Base-by-base conservation (phyloP, 306 rosid genomes). In the Acacia confusa region DNA sequence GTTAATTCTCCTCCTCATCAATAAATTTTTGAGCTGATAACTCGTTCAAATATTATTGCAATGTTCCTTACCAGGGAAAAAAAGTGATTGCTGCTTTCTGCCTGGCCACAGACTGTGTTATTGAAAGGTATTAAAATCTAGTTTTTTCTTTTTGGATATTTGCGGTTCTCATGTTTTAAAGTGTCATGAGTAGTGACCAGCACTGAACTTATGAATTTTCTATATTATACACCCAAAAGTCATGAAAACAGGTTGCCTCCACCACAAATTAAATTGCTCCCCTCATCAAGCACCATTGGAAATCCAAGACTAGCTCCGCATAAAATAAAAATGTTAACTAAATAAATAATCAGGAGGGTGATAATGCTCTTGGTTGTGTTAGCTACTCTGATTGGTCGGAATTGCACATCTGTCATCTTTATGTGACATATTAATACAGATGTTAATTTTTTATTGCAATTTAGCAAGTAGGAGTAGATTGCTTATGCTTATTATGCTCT, bases 11-110 rank as follows among this genome's bases (percentile, higher is more conserved):
- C 7, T 87, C 79, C 44, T 84, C 79, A 74, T 87, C 53, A 75
- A 45, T 85, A 84, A 87, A 84, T 10, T 81, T 71, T 84, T 70
- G 85, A 78, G 74, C 84, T 70, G 85, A 87, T 57, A 38, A 67
- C 77, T 67, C 45, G 43, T 19, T 58, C 77, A 81, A 64, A 81
- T 71, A 70, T 28, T 61, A 75, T 70, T 40, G 70, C 82, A 28
- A 78, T 68, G 75, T 75, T 57, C n/a, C 80, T 66, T 65, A 63
- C 70, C 72, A 38, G 76, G 74, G 74, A 7, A 69, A 50, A 32
- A 74, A 70, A 61, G 52, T 22, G 27, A 65, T 79, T 75, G 78
- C 74, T 57, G 75, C 61, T 76, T 79, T 81, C 79, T 55, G 66
- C 86, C 13, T 75, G 60, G 70, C 44, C 48, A 47, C 66, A 27